phyloP scores from a whole-genome alignment of 2,329 filamentous ascomycete species.

The Westerdykella sp. region DNA sequence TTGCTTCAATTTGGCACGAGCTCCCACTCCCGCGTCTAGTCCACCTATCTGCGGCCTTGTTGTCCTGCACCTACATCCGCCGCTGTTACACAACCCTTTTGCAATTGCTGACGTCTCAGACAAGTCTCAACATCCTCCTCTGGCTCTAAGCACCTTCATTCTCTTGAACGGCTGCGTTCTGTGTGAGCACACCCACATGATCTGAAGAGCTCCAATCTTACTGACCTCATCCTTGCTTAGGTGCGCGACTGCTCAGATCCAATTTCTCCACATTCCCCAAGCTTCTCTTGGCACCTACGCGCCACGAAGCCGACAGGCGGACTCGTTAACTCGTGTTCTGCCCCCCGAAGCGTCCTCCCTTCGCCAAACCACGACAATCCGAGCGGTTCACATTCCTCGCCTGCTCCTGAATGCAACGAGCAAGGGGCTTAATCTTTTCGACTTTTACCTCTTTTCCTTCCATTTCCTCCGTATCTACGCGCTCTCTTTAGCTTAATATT shows the following conservation, averaged over 20 bases:
- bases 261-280: conserved; percentile 41
- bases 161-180: conserved; percentile 15
- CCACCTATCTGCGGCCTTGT: no score
- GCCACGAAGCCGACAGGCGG: conserved; percentile 36
- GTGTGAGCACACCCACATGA: conserved; percentile 13
- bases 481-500: conserved; percentile 41
- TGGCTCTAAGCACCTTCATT: conserved; percentile 12
- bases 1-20: no score
- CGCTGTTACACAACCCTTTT: background rate
- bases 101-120: background rate
- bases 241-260: conserved; percentile 32
- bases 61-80: no score
- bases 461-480: conserved; percentile 27
- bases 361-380: conserved; percentile 31
- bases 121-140: conserved; percentile 5
- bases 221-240: conserved; percentile 25
- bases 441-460: conserved; percentile 28
- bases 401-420: conserved; percentile 41
- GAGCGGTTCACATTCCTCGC: conserved; percentile 33
- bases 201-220: background rate
- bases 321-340: conserved; percentile 52
- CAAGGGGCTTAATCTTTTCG: conserved; percentile 33
- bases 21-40: no score
- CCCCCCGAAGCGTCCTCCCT: conserved; percentile 30
- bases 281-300: conserved; percentile 36